Conservation (phyloP, 2,329 filamentous ascomycete genomes). For the Diaporthe longicolla region DNA sequence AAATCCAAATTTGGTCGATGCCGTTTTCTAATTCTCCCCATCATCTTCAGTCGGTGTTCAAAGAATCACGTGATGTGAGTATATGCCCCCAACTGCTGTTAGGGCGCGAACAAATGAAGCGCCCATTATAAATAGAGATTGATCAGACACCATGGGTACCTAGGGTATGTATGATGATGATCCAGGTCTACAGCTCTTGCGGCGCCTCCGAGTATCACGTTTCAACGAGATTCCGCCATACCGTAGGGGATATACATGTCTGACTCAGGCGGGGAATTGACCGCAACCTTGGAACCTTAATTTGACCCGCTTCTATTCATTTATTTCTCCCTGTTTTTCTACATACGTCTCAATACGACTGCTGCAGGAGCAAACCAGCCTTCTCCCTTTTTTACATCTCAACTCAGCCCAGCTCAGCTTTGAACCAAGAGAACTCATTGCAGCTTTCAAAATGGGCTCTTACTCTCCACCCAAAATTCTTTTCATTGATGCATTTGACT, state of each 20-base stretch:
- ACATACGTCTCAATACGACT: neutral
- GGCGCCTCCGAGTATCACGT: slow-evolving; percentile 4
- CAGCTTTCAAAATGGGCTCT: neutral
- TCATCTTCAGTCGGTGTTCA: neutral
- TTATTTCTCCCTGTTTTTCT: slow-evolving; percentile 8
- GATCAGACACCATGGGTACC: slow-evolving; percentile 9
- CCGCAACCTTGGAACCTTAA: slow-evolving; percentile 11
- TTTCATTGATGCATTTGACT: slow-evolving; percentile 16
- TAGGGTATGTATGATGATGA: neutral
- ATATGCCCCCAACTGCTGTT: neutral
- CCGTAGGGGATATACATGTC: neutral
- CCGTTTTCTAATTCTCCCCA: neutral
- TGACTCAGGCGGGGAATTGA: slow-evolving; percentile 1
- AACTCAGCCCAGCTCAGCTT: neutral
- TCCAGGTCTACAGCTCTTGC: neutral
- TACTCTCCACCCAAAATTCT: neutral
- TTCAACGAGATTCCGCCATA: slow-evolving; percentile 1
- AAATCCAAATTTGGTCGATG: no score
- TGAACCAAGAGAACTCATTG: neutral
- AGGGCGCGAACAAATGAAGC: neutral
- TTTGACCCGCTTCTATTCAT: slow-evolving; percentile 20
- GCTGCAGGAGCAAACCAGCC: neutral
- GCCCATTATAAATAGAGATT: slow-evolving; percentile 3
- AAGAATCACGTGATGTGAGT: neutral
- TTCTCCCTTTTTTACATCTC: neutral